These are phyloP conservation scores for Zygoascus ofunaensis DNA, from an alignment of 805 yeast species.

Conservation along the genomic window DNA sequence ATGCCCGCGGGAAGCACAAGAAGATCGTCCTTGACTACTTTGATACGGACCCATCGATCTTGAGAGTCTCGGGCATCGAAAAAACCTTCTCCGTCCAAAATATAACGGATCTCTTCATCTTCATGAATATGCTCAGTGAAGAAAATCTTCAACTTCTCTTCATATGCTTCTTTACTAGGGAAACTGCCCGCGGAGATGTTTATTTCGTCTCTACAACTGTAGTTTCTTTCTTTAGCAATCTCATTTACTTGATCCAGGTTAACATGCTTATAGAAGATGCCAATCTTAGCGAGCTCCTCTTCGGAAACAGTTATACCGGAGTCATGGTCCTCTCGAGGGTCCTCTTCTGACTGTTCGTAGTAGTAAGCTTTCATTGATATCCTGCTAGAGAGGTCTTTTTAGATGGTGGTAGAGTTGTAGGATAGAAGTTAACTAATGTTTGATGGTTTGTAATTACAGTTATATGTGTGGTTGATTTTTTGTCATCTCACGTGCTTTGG, in stretches of 20 bases:
- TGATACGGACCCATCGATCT: slow-evolving; percentile 70
- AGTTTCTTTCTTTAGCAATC: slow-evolving; percentile 60
- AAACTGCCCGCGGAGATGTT: slow-evolving; percentile 51
- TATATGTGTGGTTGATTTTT: neutral
- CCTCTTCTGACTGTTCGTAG: slow-evolving; percentile 54
- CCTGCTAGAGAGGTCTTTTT: neutral
- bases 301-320: slow-evolving; percentile 51
- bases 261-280: slow-evolving; percentile 50
- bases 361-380: slow-evolving; percentile 49
- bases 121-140: slow-evolving; percentile 87
- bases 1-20: slow-evolving; percentile 77
- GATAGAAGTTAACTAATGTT: neutral
- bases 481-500: neutral
- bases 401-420: neutral
- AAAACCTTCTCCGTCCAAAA: slow-evolving; percentile 82
- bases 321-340: slow-evolving; percentile 63
- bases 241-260: slow-evolving; percentile 47
- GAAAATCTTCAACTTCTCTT: slow-evolving; percentile 57
- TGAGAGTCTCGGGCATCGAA: slow-evolving; percentile 71
- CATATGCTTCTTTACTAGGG: slow-evolving; percentile 54
- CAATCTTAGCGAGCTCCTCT: slow-evolving; percentile 46
- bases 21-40: slow-evolving; percentile 53
- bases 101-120: slow-evolving; percentile 92
- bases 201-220: slow-evolving; percentile 73
- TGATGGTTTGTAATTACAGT: neutral